Base-by-base conservation (phyloP, 768 basidiomycete genomes). In the Lactarius sanguifluus region DNA sequence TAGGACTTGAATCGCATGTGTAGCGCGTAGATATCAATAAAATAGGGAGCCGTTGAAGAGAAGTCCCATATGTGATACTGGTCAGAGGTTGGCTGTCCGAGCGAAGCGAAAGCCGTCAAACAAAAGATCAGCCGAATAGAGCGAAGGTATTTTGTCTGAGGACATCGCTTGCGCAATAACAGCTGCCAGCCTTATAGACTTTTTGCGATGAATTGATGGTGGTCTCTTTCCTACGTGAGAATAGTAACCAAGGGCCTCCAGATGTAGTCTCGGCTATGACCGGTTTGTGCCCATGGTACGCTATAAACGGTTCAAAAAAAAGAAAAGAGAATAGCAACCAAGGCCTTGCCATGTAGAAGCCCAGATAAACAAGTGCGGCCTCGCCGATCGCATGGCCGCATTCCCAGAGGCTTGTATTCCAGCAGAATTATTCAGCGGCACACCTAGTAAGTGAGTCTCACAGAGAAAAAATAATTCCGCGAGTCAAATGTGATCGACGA, bases 41-140 rank as follows among this genome's bases (percentile, higher is more conserved):
- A 13, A 38, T 3, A 13, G 12, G 36, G 36, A 36, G 36, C 36
- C 36, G 36, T 36, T 12, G 36, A 10, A 36, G 36, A 38, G 36
- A 38, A 13, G 36, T 38, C 36, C 12, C 36, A 38, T 38, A 38
- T 38, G 13, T 38, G 36, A 38, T 12, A 38, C 12, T 38, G 36
- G 36, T 12, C 36, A 38, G 12, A 3, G n/a, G 32, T 36, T 23
- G 36, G 28, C 56, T 45, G 40, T 28, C 59, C 47, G 12, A 65
- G 36, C 36, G 10, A 80, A 76, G 41, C 81, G 83, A 18, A 81
- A 83, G 32, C 84, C 86, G 32, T 43, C 10, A 5, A 32, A 25
- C 1, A 61, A 25, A 30, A n/a, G 20, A 36, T 9, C 45, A 52
- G 7, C 18, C 18, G 47, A 40, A 36, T 30, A 13, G 15, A 20